A percentile compares a stretch with the other conserved stretches of the same genome.
These are phyloP conservation scores for Solanum lycopersicoides DNA, from an alignment of 257 asterid species.

Conservation along the genomic window DNA sequence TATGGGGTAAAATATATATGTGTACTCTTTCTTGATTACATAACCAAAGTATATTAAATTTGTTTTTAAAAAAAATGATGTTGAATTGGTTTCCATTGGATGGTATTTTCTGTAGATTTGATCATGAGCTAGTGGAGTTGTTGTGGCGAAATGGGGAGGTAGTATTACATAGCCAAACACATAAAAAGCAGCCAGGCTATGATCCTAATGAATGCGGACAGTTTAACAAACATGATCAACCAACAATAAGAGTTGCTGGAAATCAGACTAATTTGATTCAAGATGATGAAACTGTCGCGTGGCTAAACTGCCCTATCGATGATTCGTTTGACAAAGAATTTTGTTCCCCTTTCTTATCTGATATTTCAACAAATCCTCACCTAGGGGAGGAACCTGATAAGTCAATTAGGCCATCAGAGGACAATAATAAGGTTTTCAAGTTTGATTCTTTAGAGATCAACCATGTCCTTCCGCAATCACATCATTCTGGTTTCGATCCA, in stretches of 20 bases:
- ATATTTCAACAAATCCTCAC: constrained; percentile 20
- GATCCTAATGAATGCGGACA: constrained; percentile 22
- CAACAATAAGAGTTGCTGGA: not conserved
- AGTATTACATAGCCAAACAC: constrained; percentile 48
- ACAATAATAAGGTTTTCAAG: constrained; percentile 6
- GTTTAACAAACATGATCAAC: constrained; percentile 6
- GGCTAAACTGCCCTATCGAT: constrained; percentile 54
- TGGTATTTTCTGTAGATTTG: constrained; percentile 30
- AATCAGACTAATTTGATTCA: constrained; percentile 28
- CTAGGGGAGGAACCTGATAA: constrained; percentile 7
- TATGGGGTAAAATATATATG: constrained; percentile 27
- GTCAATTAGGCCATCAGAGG: constrained; percentile 3
- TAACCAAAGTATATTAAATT: not conserved
- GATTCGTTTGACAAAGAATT: constrained; percentile 65
- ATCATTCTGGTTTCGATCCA: constrained; percentile 5
- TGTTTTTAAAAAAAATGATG: not conserved
- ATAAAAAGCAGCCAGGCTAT: constrained; percentile 17
- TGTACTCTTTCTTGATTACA: not conserved
- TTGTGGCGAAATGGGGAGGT: constrained; percentile 82
- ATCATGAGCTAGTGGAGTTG: constrained; percentile 66
- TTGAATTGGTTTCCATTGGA: not conserved
- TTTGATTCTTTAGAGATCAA: constrained; percentile 1
- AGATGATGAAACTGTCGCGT: constrained; percentile 41
- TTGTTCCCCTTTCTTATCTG: constrained; percentile 40
- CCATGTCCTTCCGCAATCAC: not conserved